These are phyloP conservation scores for Vitis hybrid DNA, from an alignment of 177 flowering plant species.

Conservation along the genomic window DNA sequence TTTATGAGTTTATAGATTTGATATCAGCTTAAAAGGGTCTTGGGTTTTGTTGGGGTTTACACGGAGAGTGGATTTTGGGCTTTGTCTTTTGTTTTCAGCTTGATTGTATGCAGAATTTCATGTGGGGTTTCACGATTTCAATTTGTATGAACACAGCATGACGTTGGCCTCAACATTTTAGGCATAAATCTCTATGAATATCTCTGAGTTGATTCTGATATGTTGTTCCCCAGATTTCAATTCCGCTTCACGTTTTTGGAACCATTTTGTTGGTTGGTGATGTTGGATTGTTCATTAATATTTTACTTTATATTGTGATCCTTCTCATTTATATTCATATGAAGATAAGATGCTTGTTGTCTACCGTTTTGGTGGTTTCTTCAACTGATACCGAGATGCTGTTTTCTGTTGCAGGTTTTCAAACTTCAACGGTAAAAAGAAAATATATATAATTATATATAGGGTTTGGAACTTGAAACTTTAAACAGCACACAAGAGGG, in stretches of 20 bases:
- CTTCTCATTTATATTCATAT: conserved; percentile 24
- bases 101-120: conserved; percentile 13
- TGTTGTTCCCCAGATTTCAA: conserved; percentile 31
- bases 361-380: conserved; percentile 53
- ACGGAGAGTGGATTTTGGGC: conserved; percentile 48
- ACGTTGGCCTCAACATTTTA: conserved; percentile 15
- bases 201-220: conserved; percentile 19
- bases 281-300: conserved; percentile 27
- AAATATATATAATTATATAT: conserved; percentile 7
- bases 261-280: conserved; percentile 30
- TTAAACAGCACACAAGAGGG: conserved; percentile 14
- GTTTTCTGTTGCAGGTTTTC: conserved; percentile 59
- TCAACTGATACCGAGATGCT: conserved; percentile 65
- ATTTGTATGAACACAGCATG: conserved; percentile 3
- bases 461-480: conserved; percentile 42
- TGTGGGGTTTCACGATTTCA: conserved; percentile 22
- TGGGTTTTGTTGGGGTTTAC: conserved; percentile 35
- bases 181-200: conserved; percentile 13
- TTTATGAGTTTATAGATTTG: conserved; percentile 5
- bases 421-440: conserved; percentile 32
- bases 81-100: conserved; percentile 15
- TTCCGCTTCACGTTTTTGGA: conserved; percentile 9
- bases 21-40: neutral
- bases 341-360: conserved; percentile 51
- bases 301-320: conserved; percentile 12